A percentile compares a stretch with the other conserved stretches of the same genome.
Conservation (phyloP, 23 red algal genomes). For the Gracilaria vermiculophylla region DNA sequence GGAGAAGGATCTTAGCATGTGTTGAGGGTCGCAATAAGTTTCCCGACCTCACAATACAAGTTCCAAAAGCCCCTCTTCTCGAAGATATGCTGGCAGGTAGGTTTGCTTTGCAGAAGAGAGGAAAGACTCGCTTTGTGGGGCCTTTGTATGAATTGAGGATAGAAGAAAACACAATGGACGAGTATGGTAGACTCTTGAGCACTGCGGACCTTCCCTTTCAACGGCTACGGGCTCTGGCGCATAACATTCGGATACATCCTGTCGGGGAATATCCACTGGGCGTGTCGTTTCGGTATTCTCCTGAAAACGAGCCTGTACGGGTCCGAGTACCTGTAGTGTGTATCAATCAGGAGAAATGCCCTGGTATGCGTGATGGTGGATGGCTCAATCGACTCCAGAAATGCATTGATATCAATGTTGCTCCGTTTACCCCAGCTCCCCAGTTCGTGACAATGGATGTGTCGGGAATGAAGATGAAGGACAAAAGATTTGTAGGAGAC, state of each 20-base stretch:
- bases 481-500: neutral
- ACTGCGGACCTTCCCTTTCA: constrained; percentile 18
- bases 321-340: constrained; percentile 42
- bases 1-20: constrained; percentile 14
- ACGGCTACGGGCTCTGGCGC: constrained; percentile 32
- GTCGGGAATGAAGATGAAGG: constrained; percentile 37
- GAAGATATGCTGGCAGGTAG: constrained; percentile 17
- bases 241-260: constrained; percentile 49
- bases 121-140: constrained; percentile 30
- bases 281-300: constrained; percentile 38
- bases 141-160: constrained; percentile 48
- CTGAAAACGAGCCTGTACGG: constrained; percentile 26
- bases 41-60: constrained; percentile 42
- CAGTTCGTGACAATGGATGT: constrained; percentile 47
- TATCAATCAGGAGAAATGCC: constrained; percentile 61
- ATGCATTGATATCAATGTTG: constrained; percentile 54
- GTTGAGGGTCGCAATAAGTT: constrained; percentile 28
- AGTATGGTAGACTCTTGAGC: neutral
- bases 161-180: constrained; percentile 13
- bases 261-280: neutral
- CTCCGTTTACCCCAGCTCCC: constrained; percentile 6
- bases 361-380: constrained; percentile 46
- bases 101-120: constrained; percentile 21
- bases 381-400: constrained; percentile 44
- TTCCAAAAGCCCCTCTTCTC: constrained; percentile 36